A percentile compares a stretch with the other conserved stretches of the same genome.
Evolutionary conservation across 208 protist genomes (phyloP).

Genomic region (Acanthamoeba sp.): DNA sequence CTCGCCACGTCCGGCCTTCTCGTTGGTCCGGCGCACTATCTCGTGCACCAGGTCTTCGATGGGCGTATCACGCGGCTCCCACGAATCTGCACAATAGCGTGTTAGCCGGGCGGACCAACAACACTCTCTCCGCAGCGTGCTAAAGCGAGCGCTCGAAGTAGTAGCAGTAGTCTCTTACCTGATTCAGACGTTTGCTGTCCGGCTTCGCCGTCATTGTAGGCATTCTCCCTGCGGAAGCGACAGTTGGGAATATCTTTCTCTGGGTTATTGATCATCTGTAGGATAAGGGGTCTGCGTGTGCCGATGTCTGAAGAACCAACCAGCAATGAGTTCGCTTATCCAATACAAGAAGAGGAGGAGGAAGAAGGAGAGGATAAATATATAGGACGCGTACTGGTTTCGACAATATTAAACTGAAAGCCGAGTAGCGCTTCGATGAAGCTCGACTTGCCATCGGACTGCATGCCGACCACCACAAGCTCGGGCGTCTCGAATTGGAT

Average conservation of each 20-base stretch:
- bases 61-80: conserved; percentile 82
- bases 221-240: conserved; percentile 84
- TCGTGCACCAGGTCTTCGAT: conserved; percentile 83
- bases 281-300: conserved; percentile 85
- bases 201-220: conserved; percentile 27
- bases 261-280: conserved; percentile 89
- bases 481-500: conserved; percentile 86
- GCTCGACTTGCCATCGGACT: conserved; percentile 88
- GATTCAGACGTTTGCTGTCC: not conserved
- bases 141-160: no score
- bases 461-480: conserved; percentile 88
- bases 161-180: not conserved
- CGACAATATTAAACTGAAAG: conserved; percentile 89
- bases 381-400: conserved; percentile 73
- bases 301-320: conserved; percentile 80
- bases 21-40: conserved; percentile 84
- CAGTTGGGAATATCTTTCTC: conserved; percentile 78
- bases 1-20: conserved; percentile 79
- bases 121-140: no score
- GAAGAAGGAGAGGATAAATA: no score
- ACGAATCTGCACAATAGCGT: conserved; percentile 65
- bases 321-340: not conserved
- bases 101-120: no score
- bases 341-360: not conserved
- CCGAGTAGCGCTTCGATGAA: conserved; percentile 88